Base-by-base conservation (phyloP, 2,329 filamentous ascomycete species). In the Hymenoscyphus albidus region DNA sequence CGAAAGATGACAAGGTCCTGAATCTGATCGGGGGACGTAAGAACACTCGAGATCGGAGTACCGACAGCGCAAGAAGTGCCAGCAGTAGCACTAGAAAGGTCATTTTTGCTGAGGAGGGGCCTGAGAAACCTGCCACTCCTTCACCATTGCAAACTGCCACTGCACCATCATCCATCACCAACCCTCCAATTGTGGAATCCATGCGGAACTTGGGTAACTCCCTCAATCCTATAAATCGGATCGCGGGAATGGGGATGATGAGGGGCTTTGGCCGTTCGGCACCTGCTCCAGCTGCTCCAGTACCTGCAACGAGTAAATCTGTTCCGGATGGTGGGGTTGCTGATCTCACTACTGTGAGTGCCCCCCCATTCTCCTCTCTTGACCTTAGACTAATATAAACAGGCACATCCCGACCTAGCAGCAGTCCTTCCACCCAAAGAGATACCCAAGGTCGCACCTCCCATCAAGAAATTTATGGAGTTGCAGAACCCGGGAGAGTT, bases 181-280 rank as follows among this genome's bases (percentile, higher is more conserved):
- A n/a, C 18, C 58, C 83, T 66, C 88, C 90, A 38, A 77, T 88
- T 13, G 85, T 96, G 1, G 92, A 96, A 68, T 92, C 91, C 13
- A 88, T 96, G 80, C 87, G 91, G 62, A 94, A 85, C 74, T 83
- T 96, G 66, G 88, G 92, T 44, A 95, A 85, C 75, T 88, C 89
- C 0, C 80, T 96, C 40, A 96, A 96, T 72, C 92, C 92, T 2
- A 88, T 96, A 75, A 91, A 88, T 56, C 86, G 92, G 61, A 85
- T 96, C 61, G 87, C 89, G 1, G 83, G 87, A 40, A 92, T 95
- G 74, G 84, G 85, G 63, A 84, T 88, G 74, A 89, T 96, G 70
- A 86, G 90, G 63, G 88, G 88, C 0, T 94, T 96, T 71, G 90
- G 91, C 1, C 81, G 89, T 61, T 77, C 80, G 27, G 64, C 78